A percentile compares a stretch with the other conserved stretches of the same genome.
These are phyloP conservation scores for Straminergon stramineum DNA, from an alignment of 225 moss, liverwort and hornwort genomes.

Conservation along the genomic window DNA sequence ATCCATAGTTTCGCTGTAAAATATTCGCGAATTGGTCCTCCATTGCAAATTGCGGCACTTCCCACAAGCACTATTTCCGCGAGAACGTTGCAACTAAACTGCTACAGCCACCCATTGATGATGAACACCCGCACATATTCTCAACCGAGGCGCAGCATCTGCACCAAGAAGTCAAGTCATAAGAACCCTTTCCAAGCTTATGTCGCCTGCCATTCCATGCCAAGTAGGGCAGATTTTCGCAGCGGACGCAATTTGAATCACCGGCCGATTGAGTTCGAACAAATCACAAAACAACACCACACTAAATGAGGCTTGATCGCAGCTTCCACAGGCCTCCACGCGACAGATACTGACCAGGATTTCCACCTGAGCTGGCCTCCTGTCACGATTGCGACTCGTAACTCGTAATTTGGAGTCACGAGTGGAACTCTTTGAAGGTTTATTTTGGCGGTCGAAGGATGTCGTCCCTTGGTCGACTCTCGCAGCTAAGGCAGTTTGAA, in stretches of 20 bases:
- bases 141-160: conserved; percentile 7
- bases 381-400: background rate
- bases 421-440: background rate
- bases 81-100: background rate
- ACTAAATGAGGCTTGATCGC: background rate
- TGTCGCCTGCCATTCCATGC: background rate
- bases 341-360: background rate
- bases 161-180: background rate
- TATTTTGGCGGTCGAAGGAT: no score
- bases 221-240: background rate
- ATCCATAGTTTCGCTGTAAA: conserved; percentile 44
- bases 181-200: background rate
- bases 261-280: background rate
- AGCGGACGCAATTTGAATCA: background rate
- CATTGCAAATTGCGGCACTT: conserved; percentile 7
- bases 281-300: background rate
- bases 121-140: background rate
- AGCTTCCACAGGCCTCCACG: background rate
- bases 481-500: no score
- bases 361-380: background rate
- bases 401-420: no score
- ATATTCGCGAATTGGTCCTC: conserved; percentile 57
- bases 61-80: background rate
- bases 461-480: background rate
- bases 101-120: conserved; percentile 3